Percentiles rank a stretch among this genome's conserved stretches.
phyloP scores from a whole-genome alignment of 2,329 filamentous ascomycete species.

The Paraphoma chrysanthemicola region DNA sequence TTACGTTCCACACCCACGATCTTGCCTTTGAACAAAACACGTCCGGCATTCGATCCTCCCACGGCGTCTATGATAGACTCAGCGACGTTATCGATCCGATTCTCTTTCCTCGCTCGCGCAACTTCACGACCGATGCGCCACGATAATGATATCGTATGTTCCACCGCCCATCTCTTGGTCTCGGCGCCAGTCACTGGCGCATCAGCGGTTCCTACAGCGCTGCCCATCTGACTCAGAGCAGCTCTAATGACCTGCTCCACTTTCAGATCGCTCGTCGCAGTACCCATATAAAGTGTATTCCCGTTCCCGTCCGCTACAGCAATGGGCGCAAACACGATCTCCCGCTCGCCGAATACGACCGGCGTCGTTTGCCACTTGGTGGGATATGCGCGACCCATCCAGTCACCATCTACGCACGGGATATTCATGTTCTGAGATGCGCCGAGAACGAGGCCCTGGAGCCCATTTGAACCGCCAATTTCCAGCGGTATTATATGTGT shows the following conservation, averaged over 20 bases:
- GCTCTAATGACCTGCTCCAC: conserved; percentile 48
- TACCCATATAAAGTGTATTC: conserved; percentile 49
- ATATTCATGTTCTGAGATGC: conserved; percentile 49
- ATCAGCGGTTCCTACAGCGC: conserved; percentile 44
- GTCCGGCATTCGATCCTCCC: conserved; percentile 45
- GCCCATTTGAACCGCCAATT: conserved; percentile 57
- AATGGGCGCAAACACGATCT: conserved; percentile 50
- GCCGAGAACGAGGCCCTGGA: conserved; percentile 48
- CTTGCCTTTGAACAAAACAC: conserved; percentile 54
- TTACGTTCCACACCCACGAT: conserved; percentile 53
- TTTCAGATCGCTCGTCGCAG: conserved; percentile 46
- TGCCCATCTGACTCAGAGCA: conserved; percentile 46
- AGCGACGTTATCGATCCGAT: conserved; percentile 45
- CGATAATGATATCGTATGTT: conserved; percentile 47
- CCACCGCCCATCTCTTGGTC: conserved; percentile 47
- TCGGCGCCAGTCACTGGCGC: conserved; percentile 47
- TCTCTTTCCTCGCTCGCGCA: conserved; percentile 41
- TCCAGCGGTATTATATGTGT: conserved; percentile 52
- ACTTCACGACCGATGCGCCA: conserved; percentile 50
- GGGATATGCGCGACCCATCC: conserved; percentile 59
- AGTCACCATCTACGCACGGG: conserved; percentile 55
- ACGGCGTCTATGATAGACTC: conserved; percentile 53
- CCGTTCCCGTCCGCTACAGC: conserved; percentile 51
- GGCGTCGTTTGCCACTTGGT: conserved; percentile 54
- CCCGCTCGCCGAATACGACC: conserved; percentile 50